Evolutionary conservation across 2,329 filamentous ascomycete species (phyloP).

Genomic region (Trichoderma cornu-damae): DNA sequence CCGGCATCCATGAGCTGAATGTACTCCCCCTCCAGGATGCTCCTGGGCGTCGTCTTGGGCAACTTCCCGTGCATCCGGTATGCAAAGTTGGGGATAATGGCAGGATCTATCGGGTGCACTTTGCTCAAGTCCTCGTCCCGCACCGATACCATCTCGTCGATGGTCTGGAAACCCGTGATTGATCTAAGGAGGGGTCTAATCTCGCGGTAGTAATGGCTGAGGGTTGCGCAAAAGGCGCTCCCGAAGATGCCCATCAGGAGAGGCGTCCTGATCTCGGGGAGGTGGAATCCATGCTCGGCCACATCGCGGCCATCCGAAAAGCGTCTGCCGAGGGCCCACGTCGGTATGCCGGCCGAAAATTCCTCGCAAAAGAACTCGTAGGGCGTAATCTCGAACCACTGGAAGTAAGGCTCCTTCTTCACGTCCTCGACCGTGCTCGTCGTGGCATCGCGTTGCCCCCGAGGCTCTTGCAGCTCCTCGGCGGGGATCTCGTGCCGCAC

Average conservation of each 20-base stretch:
- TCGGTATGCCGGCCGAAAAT: constrained; percentile 84
- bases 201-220: constrained; percentile 95
- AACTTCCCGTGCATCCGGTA: constrained; percentile 74
- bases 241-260: constrained; percentile 93
- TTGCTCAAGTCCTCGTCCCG: constrained; percentile 81
- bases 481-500: constrained; percentile 92
- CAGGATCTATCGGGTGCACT: constrained; percentile 91
- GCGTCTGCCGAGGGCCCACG: constrained; percentile 81
- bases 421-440: constrained; percentile 42
- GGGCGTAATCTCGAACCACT: constrained; percentile 95
- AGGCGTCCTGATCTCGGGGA: constrained; percentile 80
- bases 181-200: constrained; percentile 75
- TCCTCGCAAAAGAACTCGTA: constrained; percentile 97
- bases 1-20: constrained; percentile 91
- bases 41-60: constrained; percentile 70
- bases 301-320: constrained; percentile 62
- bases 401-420: constrained; percentile 78
- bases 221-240: constrained; percentile 89
- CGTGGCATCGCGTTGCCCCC: constrained; percentile 34
- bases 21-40: constrained; percentile 64
- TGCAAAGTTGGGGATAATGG: constrained; percentile 82
- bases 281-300: constrained; percentile 59
- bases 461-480: constrained; percentile 36
- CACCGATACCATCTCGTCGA: constrained; percentile 79
- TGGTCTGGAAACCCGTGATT: constrained; percentile 65